A percentile compares a stretch with the other conserved stretches of the same genome.
phyloP scores from a whole-genome alignment of 2,329 filamentous ascomycete species.

The Claviceps sorghi region DNA sequence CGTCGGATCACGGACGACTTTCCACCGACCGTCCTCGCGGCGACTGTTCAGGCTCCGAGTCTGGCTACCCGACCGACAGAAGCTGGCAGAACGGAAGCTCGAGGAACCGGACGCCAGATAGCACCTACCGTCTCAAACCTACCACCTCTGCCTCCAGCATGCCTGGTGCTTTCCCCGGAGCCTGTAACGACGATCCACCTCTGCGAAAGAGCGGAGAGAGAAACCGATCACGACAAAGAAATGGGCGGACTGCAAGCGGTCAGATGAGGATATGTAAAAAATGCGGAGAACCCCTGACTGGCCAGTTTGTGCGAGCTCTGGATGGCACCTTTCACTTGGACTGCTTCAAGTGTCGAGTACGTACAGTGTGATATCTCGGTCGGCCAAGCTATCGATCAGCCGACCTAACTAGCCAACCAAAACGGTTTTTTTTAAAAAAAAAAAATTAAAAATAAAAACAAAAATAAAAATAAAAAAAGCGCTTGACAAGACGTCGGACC shows the following conservation, averaged over 20 bases:
- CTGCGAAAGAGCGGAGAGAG: slow-evolving; percentile 40
- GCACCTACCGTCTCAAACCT: slow-evolving; percentile 18
- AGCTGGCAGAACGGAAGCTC: slow-evolving; percentile 23
- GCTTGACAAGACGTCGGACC: background rate
- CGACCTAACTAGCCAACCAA: background rate
- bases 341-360: slow-evolving; percentile 92
- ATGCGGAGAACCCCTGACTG: slow-evolving; percentile 73
- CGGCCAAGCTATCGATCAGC: background rate
- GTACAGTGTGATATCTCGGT: slow-evolving; percentile 13
- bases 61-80: slow-evolving; percentile 18
- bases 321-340: slow-evolving; percentile 93
- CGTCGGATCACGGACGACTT: slow-evolving; percentile 31
- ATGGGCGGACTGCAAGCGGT: slow-evolving; percentile 41
- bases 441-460: background rate
- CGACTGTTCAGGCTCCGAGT: slow-evolving; percentile 16
- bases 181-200: slow-evolving; percentile 25
- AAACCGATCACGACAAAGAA: slow-evolving; percentile 39
- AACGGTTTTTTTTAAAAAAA: no score
- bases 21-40: slow-evolving; percentile 23
- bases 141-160: slow-evolving; percentile 21
- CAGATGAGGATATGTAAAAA: slow-evolving; percentile 63
- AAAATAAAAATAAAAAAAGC: background rate
- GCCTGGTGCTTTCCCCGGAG: slow-evolving; percentile 15
- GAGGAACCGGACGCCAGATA: slow-evolving; percentile 21
- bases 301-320: slow-evolving; percentile 88